Evolutionary conservation across 2,329 filamentous ascomycete genomes (phyloP), one percentile per base, ranked within the genome.

Genomic region (Orbilia oligospora): DNA sequence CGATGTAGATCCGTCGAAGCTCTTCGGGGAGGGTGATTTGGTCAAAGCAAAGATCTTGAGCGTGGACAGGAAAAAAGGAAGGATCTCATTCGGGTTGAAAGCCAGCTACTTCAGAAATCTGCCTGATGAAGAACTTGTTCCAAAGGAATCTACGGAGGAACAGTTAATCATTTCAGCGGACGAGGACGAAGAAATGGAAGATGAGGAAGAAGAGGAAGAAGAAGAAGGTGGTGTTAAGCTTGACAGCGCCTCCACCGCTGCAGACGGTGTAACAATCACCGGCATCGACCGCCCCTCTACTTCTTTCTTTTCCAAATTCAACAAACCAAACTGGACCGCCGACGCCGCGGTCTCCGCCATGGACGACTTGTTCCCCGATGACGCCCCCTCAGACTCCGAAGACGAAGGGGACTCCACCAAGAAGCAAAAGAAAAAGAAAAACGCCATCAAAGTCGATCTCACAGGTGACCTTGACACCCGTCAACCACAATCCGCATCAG

Each of bases 31-130:
- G 82, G 96, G 94, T 12, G 96, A 99, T 84, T 86, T 87, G n/a
- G 96, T 99, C 80, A 98, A 98, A 86, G 95, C 95, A 14, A 92
- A 93, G 83, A 88, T 99, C 16, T 85, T 98, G 64, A 92, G 91
- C 82, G 87, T 99, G 61, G 91, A 98, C 81, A 82, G 86, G 3
- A 87, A 91, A 81, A 92, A 92, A 84, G 91, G 91, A 83, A 91
- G 92, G 82, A 91, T 99, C 81, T 97, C 89, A 81, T 93, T 99
- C 82, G 93, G 94, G 0, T 86, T 99, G 77, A 99, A 98, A 85
- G 93, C 96, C 44, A 97, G 93, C 9, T 93, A 97, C 83, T 95
- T 99, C 82, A 89, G 91, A 75, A 87, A 90, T 68, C 86, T 86
- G 27, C 88, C 86, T 16, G 89, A 88, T 20, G 88, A 87, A 24